Conservation (phyloP, 2,329 filamentous ascomycete species). For the Penicillium sp. region DNA sequence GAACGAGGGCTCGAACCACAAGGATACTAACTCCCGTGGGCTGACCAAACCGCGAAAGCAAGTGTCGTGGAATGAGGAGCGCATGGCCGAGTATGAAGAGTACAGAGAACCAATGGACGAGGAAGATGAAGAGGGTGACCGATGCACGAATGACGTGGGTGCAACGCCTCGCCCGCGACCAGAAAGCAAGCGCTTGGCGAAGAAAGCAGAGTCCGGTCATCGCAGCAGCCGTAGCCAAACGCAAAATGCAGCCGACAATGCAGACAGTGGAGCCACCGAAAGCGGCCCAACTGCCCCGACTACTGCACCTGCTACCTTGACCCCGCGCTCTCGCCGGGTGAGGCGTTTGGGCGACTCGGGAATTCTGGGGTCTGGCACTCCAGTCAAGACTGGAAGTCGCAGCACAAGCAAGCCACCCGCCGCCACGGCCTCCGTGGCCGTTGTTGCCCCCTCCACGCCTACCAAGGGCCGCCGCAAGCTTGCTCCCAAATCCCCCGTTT, state of each 20-base stretch:
- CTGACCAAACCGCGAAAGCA: slow-evolving; percentile 23
- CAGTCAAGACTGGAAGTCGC: slow-evolving; percentile 22
- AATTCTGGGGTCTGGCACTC: slow-evolving; percentile 20
- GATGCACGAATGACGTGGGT: slow-evolving; percentile 21
- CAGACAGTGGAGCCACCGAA: slow-evolving; percentile 14
- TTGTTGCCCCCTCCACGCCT: slow-evolving; percentile 24
- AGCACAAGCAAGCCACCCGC: slow-evolving; percentile 20
- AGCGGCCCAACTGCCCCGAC: slow-evolving; percentile 15
- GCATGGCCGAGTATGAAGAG: slow-evolving; percentile 37
- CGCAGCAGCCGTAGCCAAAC: slow-evolving; percentile 26
- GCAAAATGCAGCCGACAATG: slow-evolving; percentile 11
- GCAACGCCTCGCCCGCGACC: slow-evolving; percentile 13
- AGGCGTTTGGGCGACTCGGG: slow-evolving; percentile 30
- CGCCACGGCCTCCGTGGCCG: slow-evolving; percentile 10
- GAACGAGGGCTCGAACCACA: slow-evolving; percentile 1
- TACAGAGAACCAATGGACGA: slow-evolving; percentile 15
- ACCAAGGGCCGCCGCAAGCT: slow-evolving; percentile 35
- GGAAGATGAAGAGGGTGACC: slow-evolving; percentile 12
- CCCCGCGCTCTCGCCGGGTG: slow-evolving; percentile 30
- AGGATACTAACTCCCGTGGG: slow-evolving; percentile 4
- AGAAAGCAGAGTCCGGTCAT: slow-evolving; percentile 23
- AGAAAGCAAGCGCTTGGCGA: slow-evolving; percentile 20
- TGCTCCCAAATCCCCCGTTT: slow-evolving; percentile 33
- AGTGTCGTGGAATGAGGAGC: slow-evolving; percentile 40
- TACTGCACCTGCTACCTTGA: slow-evolving; percentile 26